A percentile compares a stretch with the other conserved stretches of the same genome.
These are phyloP conservation scores for Umbelopsis sp. DNA, from an alignment of 371 early-diverging fungal species.

Conservation along the genomic window DNA sequence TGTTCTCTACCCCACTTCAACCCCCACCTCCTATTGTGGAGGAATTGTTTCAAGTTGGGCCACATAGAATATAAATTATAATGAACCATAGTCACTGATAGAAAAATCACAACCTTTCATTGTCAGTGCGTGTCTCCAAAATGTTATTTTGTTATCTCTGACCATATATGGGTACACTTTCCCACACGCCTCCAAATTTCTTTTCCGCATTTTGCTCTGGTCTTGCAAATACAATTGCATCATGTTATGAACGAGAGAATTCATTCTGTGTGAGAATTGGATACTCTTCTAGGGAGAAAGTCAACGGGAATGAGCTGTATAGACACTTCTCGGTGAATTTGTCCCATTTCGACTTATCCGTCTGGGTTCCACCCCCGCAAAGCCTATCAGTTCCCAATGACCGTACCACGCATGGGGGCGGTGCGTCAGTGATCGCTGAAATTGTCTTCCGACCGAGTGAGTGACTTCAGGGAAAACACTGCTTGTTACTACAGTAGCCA, in stretches of 20 bases:
- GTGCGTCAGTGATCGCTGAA: not conserved
- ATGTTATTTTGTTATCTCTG: not conserved
- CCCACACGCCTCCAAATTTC: slow-evolving; percentile 1
- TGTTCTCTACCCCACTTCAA: not conserved
- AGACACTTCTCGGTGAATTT: not conserved
- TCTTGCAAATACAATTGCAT: no score
- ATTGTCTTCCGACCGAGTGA: not conserved
- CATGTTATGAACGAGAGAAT: no score
- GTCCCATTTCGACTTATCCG: not conserved
- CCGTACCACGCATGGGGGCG: not conserved
- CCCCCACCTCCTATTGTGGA: slow-evolving; percentile 18
- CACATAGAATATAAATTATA: slow-evolving; percentile 1
- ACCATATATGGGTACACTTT: not conserved
- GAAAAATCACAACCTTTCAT: slow-evolving; percentile 9
- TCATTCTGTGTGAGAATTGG: no score
- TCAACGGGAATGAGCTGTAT: not conserved
- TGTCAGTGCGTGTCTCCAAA: slow-evolving; percentile 1
- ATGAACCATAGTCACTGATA: not conserved
- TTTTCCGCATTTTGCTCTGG: not conserved
- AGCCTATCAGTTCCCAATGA: not conserved
- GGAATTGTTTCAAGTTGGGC: slow-evolving; percentile 4
- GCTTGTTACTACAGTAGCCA: not conserved
- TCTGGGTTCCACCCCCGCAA: not conserved
- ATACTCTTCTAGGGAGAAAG: not conserved
- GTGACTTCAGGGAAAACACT: not conserved